phyloP scores from a whole-genome alignment of 2,329 filamentous ascomycete species.

The Calonectria hongkongensis region DNA sequence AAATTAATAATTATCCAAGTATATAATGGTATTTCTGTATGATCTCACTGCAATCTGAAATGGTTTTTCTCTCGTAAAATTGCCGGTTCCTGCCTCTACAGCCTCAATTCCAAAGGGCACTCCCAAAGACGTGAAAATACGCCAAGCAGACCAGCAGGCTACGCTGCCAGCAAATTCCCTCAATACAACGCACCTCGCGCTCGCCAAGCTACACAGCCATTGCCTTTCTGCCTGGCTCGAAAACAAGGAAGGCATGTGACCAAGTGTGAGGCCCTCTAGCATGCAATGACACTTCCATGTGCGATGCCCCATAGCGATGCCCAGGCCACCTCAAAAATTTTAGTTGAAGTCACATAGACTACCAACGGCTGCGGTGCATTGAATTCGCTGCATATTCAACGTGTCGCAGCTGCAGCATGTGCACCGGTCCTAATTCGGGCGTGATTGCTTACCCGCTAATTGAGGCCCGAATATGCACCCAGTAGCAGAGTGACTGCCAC shows the following conservation, averaged over 20 bases:
- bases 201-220: not conserved
- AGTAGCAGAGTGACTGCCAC: not conserved
- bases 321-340: not conserved
- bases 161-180: not conserved
- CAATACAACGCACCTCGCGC: not conserved
- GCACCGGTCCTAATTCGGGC: constrained; percentile 23
- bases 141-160: not conserved
- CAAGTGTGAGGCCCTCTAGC: constrained; percentile 16
- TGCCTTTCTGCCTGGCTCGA: no score
- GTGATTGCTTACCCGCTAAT: constrained; percentile 20
- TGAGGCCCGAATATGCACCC: constrained; percentile 26
- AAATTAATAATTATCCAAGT: not conserved
- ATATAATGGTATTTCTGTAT: not conserved
- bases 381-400: constrained; percentile 24
- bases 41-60: not conserved
- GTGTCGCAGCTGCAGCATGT: constrained; percentile 25
- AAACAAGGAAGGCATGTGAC: constrained; percentile 17
- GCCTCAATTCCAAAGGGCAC: not conserved
- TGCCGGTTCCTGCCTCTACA: not conserved
- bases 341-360: constrained; percentile 14
- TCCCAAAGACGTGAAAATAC: not conserved
- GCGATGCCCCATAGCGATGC: not conserved
- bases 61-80: not conserved
- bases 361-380: constrained; percentile 11
- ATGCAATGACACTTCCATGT: constrained; percentile 2